Base-by-base conservation (phyloP, 345 rosid species). In the Populus alba region DNA sequence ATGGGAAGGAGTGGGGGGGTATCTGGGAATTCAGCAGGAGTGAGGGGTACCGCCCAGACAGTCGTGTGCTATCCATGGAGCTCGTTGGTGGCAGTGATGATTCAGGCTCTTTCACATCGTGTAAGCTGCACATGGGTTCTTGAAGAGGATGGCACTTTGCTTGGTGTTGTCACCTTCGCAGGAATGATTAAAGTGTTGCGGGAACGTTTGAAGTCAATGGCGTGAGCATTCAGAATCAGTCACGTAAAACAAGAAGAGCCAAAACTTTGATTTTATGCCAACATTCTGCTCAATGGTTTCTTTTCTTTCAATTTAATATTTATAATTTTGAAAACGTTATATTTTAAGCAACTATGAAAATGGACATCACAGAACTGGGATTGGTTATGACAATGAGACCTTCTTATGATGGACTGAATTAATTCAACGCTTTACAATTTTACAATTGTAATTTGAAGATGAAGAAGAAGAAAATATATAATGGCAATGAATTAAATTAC, bases 1-100 rank as follows among this genome's bases (percentile, higher is more conserved):
- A 16, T 70, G 6, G 83, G 78, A 70, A 80, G 27, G 83, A 79
- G 85, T 18, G 79, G 80, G 45, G 80, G 75, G 51, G 12, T 80
- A 0, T 68, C 83, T 27, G 81, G 86, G 55, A 73, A 84, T 53
- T 79, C 88, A 0, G 69, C 81, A 3, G 83, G 81, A 63, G 77
- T 72, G 38, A 80, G 39, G 25, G 86, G 88, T 79, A 83, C 80
- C 37, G 83, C 89, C 0, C 89, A 83, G 68, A 87, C 80, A 16
- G 84, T 73, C 20, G 81, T 88, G 77, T 91, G 92, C 74, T 65
- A 82, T 74, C 90, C 91, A 8, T 79, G 87, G 89, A 89, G 84
- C 79, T 91, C 95, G 3, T 75, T 91, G 43, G 84, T 89, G 37
- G 95, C 92, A 0, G 90, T 91, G 73, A 88, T 91, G 87, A 88